phyloP scores from a whole-genome alignment of 768 basidiomycete species.

The Xerocomellus amylosporus region DNA sequence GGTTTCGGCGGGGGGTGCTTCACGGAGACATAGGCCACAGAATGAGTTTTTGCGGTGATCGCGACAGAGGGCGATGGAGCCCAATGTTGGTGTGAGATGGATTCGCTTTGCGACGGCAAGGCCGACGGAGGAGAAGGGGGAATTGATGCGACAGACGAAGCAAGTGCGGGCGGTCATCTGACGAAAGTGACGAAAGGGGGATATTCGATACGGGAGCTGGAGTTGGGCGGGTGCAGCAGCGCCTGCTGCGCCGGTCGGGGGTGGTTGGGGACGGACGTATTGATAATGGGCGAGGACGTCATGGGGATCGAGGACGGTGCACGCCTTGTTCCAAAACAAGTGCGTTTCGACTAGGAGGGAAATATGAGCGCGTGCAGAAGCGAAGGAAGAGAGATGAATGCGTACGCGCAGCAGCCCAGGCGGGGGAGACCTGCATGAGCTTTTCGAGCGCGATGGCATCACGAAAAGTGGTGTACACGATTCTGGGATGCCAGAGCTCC shows the following conservation, averaged over 20 bases:
- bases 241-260: slow-evolving; percentile 23
- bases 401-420: slow-evolving; percentile 62
- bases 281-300: slow-evolving; percentile 52
- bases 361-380: slow-evolving; percentile 10
- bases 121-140: slow-evolving; percentile 48
- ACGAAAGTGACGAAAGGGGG: slow-evolving; percentile 61
- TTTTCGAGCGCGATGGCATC: slow-evolving; percentile 59
- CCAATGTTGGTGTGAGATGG: slow-evolving; percentile 41
- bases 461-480: slow-evolving; percentile 61
- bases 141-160: slow-evolving; percentile 67
- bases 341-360: slow-evolving; percentile 58
- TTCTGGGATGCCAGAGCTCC: slow-evolving; percentile 58
- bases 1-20: slow-evolving; percentile 46
- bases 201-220: slow-evolving; percentile 37
- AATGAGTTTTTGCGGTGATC: slow-evolving; percentile 63
- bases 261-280: slow-evolving; percentile 41
- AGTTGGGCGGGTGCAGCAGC: slow-evolving; percentile 35
- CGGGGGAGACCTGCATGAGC: slow-evolving; percentile 59
- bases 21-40: slow-evolving; percentile 70
- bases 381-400: slow-evolving; percentile 11
- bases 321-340: slow-evolving; percentile 67
- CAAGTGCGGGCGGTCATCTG: slow-evolving; percentile 55
- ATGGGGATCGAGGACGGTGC: slow-evolving; percentile 58
- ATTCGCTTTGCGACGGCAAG: slow-evolving; percentile 50
- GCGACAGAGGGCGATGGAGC: slow-evolving; percentile 51